Base-by-base conservation (phyloP, 192 early-diverging fungal species). In the Umbelopsis sp. region DNA sequence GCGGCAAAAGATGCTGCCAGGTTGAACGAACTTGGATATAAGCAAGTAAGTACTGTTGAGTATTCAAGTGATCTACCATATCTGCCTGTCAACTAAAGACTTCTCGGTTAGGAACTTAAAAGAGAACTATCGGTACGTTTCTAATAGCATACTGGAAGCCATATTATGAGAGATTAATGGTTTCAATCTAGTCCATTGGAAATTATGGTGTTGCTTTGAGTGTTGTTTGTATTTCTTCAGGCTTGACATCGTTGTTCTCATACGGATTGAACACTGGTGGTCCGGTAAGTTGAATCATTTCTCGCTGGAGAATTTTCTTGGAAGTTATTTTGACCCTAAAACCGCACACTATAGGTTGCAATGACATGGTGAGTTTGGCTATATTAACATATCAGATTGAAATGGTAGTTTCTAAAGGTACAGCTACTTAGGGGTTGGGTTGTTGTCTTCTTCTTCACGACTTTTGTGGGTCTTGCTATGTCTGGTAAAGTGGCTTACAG, bases 181-280 rank as follows among this genome's bases (percentile, higher is more conserved):
- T 1, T 12, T 45, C 45, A 23, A 33, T 9, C 47, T 22, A 75
- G 73, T 75, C 74, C 5, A 30, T 75, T 75, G 68, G 74, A 41
- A 75, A 71, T 48, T 69, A 69, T 45, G 76, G 76, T 52, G 52
- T 84, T 13, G 78, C 83, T 0, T 76, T 84, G 64, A 78, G 75
- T 16, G 72, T 84, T 27, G 80, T 84, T n/a, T 84, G 80, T 30
- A 82, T 84, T 37, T 74, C 79, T 12, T 78, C 78, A 51, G 83
- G 83, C 9, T 35, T 84, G 66, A 84, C 83, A 15, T 75, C 75
- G 12, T 68, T 84, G 46, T 84, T 82, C 58, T 72, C 66, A 9
- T 80, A 77, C 49, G 80, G 78, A 45, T 55, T 81, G 68, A 84
- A 71, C 25, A 78, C 80, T n/a, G 80, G 83, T 4, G 83, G 83